Percentiles rank a stretch among this genome's conserved stretches.
Evolutionary conservation across 345 rosid species (phyloP).

Genomic region (Pugionium dolabratum): DNA sequence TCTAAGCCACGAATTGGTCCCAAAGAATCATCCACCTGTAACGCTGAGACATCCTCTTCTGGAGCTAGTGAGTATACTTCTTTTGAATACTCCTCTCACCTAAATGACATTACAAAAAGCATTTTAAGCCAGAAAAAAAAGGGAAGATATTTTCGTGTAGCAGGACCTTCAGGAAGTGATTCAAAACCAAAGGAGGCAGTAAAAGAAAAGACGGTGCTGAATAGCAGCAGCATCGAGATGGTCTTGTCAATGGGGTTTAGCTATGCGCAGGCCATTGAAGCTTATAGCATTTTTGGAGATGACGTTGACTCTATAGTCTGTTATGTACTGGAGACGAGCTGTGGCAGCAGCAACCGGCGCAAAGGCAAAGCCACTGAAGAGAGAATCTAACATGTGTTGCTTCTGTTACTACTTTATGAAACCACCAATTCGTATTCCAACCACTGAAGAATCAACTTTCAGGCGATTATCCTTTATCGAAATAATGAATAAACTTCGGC

Average conservation of each 20-base stretch:
- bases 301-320: slow-evolving; percentile 95
- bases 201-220: slow-evolving; percentile 48
- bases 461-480: slow-evolving; percentile 23
- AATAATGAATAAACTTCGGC: slow-evolving; percentile 35
- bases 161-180: slow-evolving; percentile 77
- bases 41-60: slow-evolving; percentile 92
- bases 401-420: slow-evolving; percentile 23
- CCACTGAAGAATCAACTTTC: slow-evolving; percentile 5
- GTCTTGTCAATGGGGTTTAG: slow-evolving; percentile 95
- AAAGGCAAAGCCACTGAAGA: slow-evolving; percentile 58
- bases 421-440: slow-evolving; percentile 24
- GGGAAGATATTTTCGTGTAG: slow-evolving; percentile 5
- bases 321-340: slow-evolving; percentile 77
- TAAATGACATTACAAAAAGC: slow-evolving; percentile 5
- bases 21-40: slow-evolving; percentile 74
- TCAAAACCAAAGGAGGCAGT: slow-evolving; percentile 44
- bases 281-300: slow-evolving; percentile 93
- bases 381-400: slow-evolving; percentile 29
- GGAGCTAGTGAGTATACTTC: slow-evolving; percentile 75
- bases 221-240: slow-evolving; percentile 63
- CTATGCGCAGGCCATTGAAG: slow-evolving; percentile 82
- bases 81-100: slow-evolving; percentile 16
- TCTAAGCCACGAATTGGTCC: slow-evolving; percentile 59
- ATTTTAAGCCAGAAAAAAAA: background rate
- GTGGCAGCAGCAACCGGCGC: slow-evolving; percentile 52